phyloP scores from a whole-genome alignment of 2,329 filamentous ascomycete genomes.

The Onygenales sp. region DNA sequence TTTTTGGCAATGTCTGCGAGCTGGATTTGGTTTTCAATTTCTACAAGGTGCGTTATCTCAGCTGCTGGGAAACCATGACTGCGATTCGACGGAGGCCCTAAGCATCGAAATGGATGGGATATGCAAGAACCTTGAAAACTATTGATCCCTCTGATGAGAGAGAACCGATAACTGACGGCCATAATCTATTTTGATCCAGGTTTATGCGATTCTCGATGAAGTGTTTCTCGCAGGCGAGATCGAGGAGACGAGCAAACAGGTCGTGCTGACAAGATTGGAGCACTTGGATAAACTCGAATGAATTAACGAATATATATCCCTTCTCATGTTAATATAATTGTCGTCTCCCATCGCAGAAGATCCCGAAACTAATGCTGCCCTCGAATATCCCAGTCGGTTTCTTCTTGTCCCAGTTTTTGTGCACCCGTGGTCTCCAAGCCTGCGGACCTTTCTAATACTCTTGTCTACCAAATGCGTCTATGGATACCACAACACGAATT shows the following conservation, averaged over 20 bases:
- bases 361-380: not conserved
- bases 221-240: slow-evolving; percentile 97
- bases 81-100: not conserved
- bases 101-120: not conserved
- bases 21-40: slow-evolving; percentile 75
- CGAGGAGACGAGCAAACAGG: slow-evolving; percentile 97
- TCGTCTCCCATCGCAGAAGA: too few relatives aligned
- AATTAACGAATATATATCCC: slow-evolving; percentile 12
- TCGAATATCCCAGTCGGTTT: not conserved
- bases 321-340: not conserved
- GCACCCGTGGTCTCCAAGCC: too few relatives aligned
- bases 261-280: slow-evolving; percentile 85
- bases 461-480: too few relatives aligned
- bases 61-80: not conserved
- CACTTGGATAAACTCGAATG: slow-evolving; percentile 94
- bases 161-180: slow-evolving; percentile 3
- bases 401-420: too few relatives aligned
- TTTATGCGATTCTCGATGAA: slow-evolving; percentile 97
- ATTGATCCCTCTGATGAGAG: not conserved
- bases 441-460: too few relatives aligned
- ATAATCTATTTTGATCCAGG: slow-evolving; percentile 37
- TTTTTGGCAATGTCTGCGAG: slow-evolving; percentile 99
- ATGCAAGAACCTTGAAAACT: not conserved
- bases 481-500: too few relatives aligned
- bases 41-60: slow-evolving; percentile 48